Base-by-base conservation (phyloP, 2,329 filamentous ascomycete genomes). In the Fusarium sp. region DNA sequence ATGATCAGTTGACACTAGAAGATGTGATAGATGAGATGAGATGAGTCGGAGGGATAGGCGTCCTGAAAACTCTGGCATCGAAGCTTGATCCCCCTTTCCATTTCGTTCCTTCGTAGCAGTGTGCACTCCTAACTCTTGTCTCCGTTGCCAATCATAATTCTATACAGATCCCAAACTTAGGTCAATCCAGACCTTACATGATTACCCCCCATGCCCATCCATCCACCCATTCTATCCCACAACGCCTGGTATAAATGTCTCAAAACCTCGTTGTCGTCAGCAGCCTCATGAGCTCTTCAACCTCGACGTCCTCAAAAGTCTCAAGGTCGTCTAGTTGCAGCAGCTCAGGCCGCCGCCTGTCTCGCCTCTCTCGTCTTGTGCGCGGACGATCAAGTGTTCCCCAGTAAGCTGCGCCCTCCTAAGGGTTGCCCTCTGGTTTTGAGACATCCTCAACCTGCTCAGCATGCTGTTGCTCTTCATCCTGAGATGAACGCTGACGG, bases 281-380 rank as follows among this genome's bases (percentile, higher is more conserved):
- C 55, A 77, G 61, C 59, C 64, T 73, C 62, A 71, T 65, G 62
- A 79, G 54, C 27, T 79, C 77, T 46, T 76, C 75, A 56, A 77
- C 57, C 58, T 79, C 75, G 62, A 79, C 65, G 33, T 78, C 65
- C 64, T 79, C 77, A 60, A 81, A 77, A 33, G 67, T 73, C 66
- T 79, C 78, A 38, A 75, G 70, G 46, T 75, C 77, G n/a, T 75
- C 71, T 53, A 73, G 62, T 38, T 35, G 60, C 55, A 56, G 42
- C 25, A 42, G 52, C 44, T 68, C 66, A 36, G 44, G 55, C 29
- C 27, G 38, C 27, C 49, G 59, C 44, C 53, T 57, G 42, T 55
- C 62, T 62, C 53, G 64, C 55, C 20, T 58, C 36, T 56, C 62
- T 42, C 50, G 41, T 52, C 56, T 62, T 42, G 65, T 60, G 13